Percentiles rank a stretch among this genome's conserved stretches.
These are phyloP conservation scores for Hylodesmum podocarpum DNA, from an alignment of 306 rosid species.

Conservation along the genomic window DNA sequence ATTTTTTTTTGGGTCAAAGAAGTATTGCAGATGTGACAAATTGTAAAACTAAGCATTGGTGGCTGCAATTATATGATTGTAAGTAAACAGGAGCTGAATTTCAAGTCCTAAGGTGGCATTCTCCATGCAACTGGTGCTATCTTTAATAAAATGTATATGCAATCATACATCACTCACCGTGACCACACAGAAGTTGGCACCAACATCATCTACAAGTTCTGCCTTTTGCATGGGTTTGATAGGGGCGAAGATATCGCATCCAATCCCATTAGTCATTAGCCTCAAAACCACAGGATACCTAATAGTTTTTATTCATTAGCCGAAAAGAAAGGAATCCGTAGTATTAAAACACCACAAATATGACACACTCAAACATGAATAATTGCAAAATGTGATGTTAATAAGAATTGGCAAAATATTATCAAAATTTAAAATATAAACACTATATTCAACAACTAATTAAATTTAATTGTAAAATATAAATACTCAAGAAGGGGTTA, in stretches of 20 bases:
- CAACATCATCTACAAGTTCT: constrained; percentile 15
- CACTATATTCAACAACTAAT: too few relatives aligned
- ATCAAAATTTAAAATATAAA: too few relatives aligned
- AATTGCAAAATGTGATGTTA: background rate
- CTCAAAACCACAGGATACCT: background rate
- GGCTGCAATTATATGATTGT: constrained; percentile 1
- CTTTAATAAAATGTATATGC: background rate
- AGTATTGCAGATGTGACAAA: background rate
- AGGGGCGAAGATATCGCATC: background rate
- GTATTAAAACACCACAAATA: background rate
- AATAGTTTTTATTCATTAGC: background rate
- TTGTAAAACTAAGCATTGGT: background rate
- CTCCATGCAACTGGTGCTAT: background rate
- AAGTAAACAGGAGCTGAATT: background rate
- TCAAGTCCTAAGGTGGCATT: background rate
- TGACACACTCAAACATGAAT: too few relatives aligned
- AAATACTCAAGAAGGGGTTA: too few relatives aligned
- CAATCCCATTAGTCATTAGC: background rate
- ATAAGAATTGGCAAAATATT: background rate
- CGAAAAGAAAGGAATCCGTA: background rate
- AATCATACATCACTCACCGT: background rate
- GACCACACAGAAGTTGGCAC: background rate
- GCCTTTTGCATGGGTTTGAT: background rate
- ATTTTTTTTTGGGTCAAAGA: background rate
- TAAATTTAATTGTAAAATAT: too few relatives aligned